Base-by-base conservation (phyloP, 371 early-diverging fungal species). In the Umbelopsis sp. region DNA sequence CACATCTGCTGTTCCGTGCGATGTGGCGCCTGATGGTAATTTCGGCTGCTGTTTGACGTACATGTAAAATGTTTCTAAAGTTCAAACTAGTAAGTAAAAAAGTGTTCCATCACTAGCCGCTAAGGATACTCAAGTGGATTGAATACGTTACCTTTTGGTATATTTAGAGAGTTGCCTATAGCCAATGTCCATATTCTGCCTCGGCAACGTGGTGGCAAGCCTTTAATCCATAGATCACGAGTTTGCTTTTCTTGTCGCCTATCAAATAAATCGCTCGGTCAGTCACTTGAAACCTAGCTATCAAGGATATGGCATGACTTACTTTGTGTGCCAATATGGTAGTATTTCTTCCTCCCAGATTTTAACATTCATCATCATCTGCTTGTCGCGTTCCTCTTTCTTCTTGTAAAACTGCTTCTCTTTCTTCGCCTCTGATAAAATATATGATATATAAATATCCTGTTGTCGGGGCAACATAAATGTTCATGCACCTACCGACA, bases 201-300 rank as follows among this genome's bases (percentile, higher is more conserved):
- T 38, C 84, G 71, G 63, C 84, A 84, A 16, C 84, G 66, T 50
- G 84, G 82, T 7, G 84, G 84, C 2, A 84, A 66, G 18, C 84
- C 84, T 63, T 80, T 74, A 25, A 72, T 65, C 84, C 84, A 84
- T 22, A 84, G 44, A 9, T 73, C 73, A 25, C 68, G 67, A 0
- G 80, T 80, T 14, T 72, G 66, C 52, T 69, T 72, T 20, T 84
- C 37, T 75, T 79, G 35, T 70, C 63, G 29, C 72, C 73, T 50
- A 37, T 22, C 11, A 50, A 68, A 1, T 41, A 5, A 11, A 18
- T 12, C 37, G 7, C 22, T 22, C 32, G 12, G 4, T 50, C 16
- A 66, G 22, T 50, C 29, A 50, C n/a, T 16, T n/a, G 12, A 18
- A 7, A 18, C 38, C 16, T 24, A 24, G 5, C 65, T 29, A 4